Conservation (phyloP, 352 stramenopile species). For the Globisporangium ultimum region DNA sequence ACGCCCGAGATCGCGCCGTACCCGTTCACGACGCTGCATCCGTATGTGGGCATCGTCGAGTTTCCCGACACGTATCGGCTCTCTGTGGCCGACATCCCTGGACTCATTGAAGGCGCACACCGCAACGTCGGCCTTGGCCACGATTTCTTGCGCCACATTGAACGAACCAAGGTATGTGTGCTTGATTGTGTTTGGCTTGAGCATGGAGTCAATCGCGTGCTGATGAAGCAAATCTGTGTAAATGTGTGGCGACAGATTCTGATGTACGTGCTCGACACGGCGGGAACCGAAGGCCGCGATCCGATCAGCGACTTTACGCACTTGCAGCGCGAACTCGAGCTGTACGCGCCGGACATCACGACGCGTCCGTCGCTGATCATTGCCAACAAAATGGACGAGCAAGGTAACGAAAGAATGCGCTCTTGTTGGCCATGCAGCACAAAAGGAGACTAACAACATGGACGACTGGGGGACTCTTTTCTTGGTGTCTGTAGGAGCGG, state of each 20-base stretch:
- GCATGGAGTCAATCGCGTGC: not conserved
- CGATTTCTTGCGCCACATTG: conserved; percentile 98
- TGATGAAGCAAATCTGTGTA: not conserved
- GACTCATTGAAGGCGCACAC: conserved; percentile 90
- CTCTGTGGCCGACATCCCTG: conserved; percentile 88
- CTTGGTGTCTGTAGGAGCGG: conserved; percentile 32
- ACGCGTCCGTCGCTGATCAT: conserved; percentile 81
- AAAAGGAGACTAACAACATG: no score
- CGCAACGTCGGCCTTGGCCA: conserved; percentile 97
- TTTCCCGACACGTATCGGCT: conserved; percentile 93
- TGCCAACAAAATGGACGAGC: conserved; percentile 90
- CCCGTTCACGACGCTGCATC: conserved; percentile 97
- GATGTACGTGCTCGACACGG: conserved; percentile 84
- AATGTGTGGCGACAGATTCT: conserved; percentile 46
- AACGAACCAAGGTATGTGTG: conserved; percentile 95
- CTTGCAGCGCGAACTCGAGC: conserved; percentile 81
- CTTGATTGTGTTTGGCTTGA: no score
- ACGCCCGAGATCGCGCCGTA: conserved; percentile 96
- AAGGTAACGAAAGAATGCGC: conserved; percentile 21
- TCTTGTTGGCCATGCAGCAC: no score
- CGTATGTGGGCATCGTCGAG: conserved; percentile 94
- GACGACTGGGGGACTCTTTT: no score
- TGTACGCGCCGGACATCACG: conserved; percentile 85
- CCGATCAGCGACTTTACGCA: conserved; percentile 73
- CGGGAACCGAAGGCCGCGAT: conserved; percentile 73